Evolutionary conservation across 1,284 basidiomycete species (phyloP).

Genomic region (Fistulinella cinereoalba): DNA sequence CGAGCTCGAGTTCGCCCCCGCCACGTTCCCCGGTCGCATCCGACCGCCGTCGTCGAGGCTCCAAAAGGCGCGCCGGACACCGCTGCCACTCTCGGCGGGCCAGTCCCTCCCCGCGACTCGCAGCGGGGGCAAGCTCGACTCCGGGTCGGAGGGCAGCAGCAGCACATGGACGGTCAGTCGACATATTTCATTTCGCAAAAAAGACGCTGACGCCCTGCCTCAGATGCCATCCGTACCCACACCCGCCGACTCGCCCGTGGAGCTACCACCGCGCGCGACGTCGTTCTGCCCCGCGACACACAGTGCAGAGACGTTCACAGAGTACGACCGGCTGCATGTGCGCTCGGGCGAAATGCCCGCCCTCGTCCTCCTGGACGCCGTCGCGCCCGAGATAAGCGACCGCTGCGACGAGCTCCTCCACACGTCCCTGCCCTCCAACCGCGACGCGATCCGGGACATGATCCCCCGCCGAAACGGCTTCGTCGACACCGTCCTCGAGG

Average conservation of each 20-base stretch:
- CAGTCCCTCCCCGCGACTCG: neutral
- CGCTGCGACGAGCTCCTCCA: constrained; percentile 24
- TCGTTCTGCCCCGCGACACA: constrained; percentile 27
- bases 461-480: constrained; percentile 36
- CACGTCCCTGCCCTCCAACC: constrained; percentile 24
- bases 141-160: constrained; percentile 8
- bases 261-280: constrained; percentile 6
- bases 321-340: constrained; percentile 29
- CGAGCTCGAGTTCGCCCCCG: neutral
- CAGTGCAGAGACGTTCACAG: constrained; percentile 29
- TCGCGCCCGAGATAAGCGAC: constrained; percentile 19
- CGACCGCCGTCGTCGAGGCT: constrained; percentile 10
- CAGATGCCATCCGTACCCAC: constrained; percentile 7
- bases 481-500: constrained; percentile 37
- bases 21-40: neutral
- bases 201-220: neutral
- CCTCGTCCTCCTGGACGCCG: constrained; percentile 20
- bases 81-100: neutral
- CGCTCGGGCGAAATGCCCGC: constrained; percentile 19
- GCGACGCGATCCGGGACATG: constrained; percentile 26
- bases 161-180: constrained; percentile 19
- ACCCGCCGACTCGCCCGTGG: neutral
- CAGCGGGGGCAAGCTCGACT: neutral
- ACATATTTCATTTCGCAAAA: neutral
- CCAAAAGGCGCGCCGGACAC: constrained; percentile 19